Evolutionary conservation across 2,329 filamentous ascomycete species (phyloP), one percentile per base, ranked within the genome.

Genomic region (Pochonia chlamydosporia): DNA sequence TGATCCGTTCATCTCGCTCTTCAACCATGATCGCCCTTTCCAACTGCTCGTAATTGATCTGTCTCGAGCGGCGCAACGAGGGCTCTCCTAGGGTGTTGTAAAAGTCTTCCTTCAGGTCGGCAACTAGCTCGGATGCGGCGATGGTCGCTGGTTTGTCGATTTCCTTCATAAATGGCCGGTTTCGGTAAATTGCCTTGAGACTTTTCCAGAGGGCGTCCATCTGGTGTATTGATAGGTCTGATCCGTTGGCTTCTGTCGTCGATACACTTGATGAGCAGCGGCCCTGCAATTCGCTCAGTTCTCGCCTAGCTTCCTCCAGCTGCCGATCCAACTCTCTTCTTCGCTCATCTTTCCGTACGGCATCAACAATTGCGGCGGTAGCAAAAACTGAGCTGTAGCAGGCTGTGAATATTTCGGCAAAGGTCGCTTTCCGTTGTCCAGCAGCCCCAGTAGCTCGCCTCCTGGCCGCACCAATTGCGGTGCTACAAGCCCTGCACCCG

Each of bases 371-470:
- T 10, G 82, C 75, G 2, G 82, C 84, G 2, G 80, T 78, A 5
- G 81, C 83, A 57, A 87, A 78, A 46, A 85, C 76, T 28, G 81
- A 79, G 23, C 84, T 84, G 59, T 87, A 88, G 61, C 76, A 78
- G 33, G 84, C 78, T 21, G 84, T 87, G 59, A 84, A 73, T 50
- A 82, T 53, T 65, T 82, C 70, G 64, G 74, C 66, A 57, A 72
- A 63, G 35, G 70, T 71, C 37, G 74, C 63, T 53, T 74, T 75
- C 46, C 75, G 74, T 56, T 71, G 73, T 44, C 72, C 62, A 26
- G 72, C 66, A 20, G 71, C 67, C 35, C 73, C 74, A 39, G 78
- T 74, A 46, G 73, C 64, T 58, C 73, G 74, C 48, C 76, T 74
- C 50, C 73, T 68, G 50, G 79, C 57, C 39, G 68, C 65, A 50